A percentile compares a stretch with the other conserved stretches of the same genome.
These are phyloP conservation scores for Thelonectria rubi DNA, from an alignment of 2,329 filamentous ascomycete species.

Conservation along the genomic window DNA sequence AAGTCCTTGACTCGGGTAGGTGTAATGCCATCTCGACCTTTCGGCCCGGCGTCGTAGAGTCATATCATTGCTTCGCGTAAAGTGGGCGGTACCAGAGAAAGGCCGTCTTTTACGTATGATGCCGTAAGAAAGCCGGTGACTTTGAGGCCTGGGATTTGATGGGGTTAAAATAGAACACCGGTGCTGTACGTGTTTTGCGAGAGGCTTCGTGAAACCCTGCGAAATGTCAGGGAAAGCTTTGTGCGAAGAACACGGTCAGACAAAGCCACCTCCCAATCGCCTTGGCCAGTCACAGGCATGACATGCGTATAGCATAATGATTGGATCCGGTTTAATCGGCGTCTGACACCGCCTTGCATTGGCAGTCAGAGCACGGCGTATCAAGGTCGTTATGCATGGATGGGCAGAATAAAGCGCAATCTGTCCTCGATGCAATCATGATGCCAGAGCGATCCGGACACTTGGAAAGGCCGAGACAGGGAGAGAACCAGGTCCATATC, in stretches of 20 bases:
- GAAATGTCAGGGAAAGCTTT: no score
- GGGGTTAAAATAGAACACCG: not conserved
- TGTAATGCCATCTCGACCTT: constrained; percentile 18
- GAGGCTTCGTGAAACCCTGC: not conserved
- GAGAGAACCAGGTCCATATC: not conserved
- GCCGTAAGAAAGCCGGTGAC: not conserved
- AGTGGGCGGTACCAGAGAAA: not conserved
- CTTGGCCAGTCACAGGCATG: constrained; percentile 10
- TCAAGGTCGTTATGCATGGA: constrained; percentile 6
- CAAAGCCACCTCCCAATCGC: constrained; percentile 13
- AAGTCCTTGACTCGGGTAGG: constrained; percentile 12
- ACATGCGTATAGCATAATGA: constrained; percentile 12
- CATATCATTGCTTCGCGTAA: constrained; percentile 9
- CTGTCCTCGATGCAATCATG: not conserved
- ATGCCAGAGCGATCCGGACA: constrained; percentile 1
- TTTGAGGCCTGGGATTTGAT: not conserved
- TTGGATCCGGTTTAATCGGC: constrained; percentile 17
- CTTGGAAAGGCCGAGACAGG: constrained; percentile 5
- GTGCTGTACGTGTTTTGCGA: no score
- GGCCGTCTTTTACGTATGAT: not conserved
- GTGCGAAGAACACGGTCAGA: constrained; percentile 1
- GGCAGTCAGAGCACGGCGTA: constrained; percentile 8
- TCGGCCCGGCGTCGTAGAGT: constrained; percentile 22
- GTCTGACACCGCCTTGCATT: constrained; percentile 12
- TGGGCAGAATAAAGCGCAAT: not conserved